phyloP scores from a whole-genome alignment of 2,329 filamentous ascomycete species.

The Aspergillus sp. region DNA sequence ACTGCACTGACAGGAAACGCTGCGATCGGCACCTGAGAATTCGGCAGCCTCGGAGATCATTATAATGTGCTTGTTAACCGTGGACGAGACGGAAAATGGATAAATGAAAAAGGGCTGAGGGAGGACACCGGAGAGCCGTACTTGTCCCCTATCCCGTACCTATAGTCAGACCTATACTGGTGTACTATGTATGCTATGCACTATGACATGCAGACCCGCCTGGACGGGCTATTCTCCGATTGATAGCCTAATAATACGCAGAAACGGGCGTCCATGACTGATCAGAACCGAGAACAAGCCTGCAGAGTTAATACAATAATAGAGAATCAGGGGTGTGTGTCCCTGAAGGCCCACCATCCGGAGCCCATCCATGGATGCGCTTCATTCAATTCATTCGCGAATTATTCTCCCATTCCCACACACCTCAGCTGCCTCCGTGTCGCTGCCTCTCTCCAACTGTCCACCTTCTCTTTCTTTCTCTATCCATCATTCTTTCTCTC shows the following conservation, averaged over 20 bases:
- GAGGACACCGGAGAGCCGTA: background rate
- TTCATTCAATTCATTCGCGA: background rate
- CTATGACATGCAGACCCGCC: too few relatives aligned
- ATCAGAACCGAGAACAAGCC: too few relatives aligned
- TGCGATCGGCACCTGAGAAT: conserved; percentile 1
- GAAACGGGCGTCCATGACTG: too few relatives aligned
- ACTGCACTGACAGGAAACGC: background rate
- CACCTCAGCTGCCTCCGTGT: background rate
- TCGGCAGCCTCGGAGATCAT: background rate
- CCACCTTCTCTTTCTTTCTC: background rate
- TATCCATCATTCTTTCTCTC: background rate
- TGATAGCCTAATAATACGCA: too few relatives aligned
- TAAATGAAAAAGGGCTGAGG: too few relatives aligned
- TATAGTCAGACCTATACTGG: background rate
- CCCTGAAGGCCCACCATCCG: conserved; percentile 1
- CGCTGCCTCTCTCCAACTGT: background rate
- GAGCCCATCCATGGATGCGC: background rate
- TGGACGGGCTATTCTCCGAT: too few relatives aligned
- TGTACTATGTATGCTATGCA: background rate
- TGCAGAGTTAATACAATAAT: background rate
- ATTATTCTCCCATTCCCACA: background rate
- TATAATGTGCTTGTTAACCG: background rate
- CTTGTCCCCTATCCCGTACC: background rate
- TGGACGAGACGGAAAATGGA: too few relatives aligned
- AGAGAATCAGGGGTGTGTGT: background rate